Base-by-base conservation (phyloP, 108 stramenopile genomes). In the Nitzschia palea region DNA sequence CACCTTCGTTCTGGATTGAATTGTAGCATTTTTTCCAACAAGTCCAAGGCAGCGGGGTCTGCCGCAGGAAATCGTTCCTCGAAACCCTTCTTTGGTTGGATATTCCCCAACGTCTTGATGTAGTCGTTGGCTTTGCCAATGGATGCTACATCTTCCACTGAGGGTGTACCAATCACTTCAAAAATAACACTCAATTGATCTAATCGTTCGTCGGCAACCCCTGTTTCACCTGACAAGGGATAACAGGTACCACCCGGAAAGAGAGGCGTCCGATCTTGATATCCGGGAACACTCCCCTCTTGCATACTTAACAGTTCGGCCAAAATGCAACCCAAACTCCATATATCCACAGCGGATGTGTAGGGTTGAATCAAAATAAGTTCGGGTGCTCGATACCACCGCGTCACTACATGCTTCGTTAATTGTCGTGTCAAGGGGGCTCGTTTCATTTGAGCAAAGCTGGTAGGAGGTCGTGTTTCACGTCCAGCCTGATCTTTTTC, bases 301-400 rank as follows among this genome's bases (percentile, higher is more conserved):
- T 98, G 96, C 94, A 95, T 95, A 52, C 90, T 90, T 40, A 95
- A 54, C 25, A 95, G 77, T 65, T 95, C 94, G 25, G 84, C 94
- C 40, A 95, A 76, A 55, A 95, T 95, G 61, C 94, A 95, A n/a
- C 94, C 94, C 26, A 95, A 40, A 69, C 89, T 95, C 99, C 97
- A 98, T 56, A 97, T 89, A 68, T 99, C 98, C 44, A 99, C 98
- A 1, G 97, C 96, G 9, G 88, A 87, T 32, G 93, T 86, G 80
- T 99, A 99, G 0, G 96, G 94, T 69, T 97, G 94, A 57, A 96
- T 86, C 31, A 99, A 72, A 48, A 98, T 97, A 28, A 98, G 76
- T 72, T 99, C 99, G 9, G 99, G 99, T 23, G 98, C 97, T 29
- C 99, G 79, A 77, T 99, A 99, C 99, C 99, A 99, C 14, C 99